Percentiles rank a stretch among this genome's conserved stretches.
Conservation (phyloP, 805 yeast genomes). For the Yamadazyma phyllophila region DNA sequence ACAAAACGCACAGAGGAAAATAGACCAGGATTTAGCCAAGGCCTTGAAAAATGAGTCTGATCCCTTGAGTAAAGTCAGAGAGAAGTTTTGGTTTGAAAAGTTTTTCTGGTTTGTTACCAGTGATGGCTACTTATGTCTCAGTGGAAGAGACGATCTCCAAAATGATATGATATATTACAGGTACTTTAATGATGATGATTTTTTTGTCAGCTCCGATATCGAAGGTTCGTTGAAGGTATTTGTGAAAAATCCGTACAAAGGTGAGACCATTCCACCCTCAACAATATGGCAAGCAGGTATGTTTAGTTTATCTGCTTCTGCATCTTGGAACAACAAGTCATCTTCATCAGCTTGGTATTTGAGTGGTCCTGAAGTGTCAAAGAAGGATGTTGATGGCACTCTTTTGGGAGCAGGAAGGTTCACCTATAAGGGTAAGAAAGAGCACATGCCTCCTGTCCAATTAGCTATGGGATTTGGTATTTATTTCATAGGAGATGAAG, state of each 20-base stretch:
- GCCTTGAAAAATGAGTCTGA: conserved; percentile 53
- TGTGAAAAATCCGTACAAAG: conserved; percentile 72
- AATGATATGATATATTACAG: conserved; percentile 76
- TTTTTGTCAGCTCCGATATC: conserved; percentile 69
- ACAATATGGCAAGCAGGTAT: conserved; percentile 89
- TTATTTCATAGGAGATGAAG: conserved; percentile 67
- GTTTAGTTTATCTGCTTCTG: conserved; percentile 74
- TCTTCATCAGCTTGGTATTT: conserved; percentile 85
- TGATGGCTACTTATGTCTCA: conserved; percentile 82
- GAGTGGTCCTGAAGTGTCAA: conserved; percentile 64
- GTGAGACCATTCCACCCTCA: conserved; percentile 76
- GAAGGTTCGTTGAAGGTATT: conserved; percentile 75
- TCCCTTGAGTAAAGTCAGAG: conserved; percentile 57
- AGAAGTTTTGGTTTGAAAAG: conserved; percentile 89
- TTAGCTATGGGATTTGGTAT: conserved; percentile 88
- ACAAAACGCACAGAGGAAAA: conserved; percentile 76
- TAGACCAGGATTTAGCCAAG: conserved; percentile 66
- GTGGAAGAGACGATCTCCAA: conserved; percentile 82
- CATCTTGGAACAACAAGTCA: conserved; percentile 87
- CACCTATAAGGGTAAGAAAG: conserved; percentile 52
- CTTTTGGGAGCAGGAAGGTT: conserved; percentile 64
- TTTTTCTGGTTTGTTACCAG: conserved; percentile 91
- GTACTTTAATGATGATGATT: conserved; percentile 71
- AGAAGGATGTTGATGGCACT: conserved; percentile 60
- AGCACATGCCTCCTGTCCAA: conserved; percentile 73